A percentile compares a stretch with the other conserved stretches of the same genome.
phyloP scores from a whole-genome alignment of 805 yeast species.

The Saccharomyces jurei region DNA sequence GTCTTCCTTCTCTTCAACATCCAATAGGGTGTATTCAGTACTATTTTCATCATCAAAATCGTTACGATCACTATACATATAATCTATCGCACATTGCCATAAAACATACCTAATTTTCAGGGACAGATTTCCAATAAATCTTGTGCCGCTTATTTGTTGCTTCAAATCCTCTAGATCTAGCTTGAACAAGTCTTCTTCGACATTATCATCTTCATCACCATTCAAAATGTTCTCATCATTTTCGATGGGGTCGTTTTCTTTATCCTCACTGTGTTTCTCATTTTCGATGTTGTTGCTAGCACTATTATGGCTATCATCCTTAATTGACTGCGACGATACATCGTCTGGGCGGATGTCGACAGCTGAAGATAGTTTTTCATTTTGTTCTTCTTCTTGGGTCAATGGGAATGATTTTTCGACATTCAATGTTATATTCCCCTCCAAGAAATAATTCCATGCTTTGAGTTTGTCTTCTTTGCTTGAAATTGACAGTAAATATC shows the following conservation, averaged over 20 bases:
- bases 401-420: conserved; percentile 16
- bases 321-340: neutral
- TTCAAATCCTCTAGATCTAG: conserved; percentile 35
- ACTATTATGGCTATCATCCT: conserved; percentile 1
- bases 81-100: conserved; percentile 51
- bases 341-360: conserved; percentile 1
- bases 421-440: conserved; percentile 25
- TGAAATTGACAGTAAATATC: conserved; percentile 35
- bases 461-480: conserved; percentile 17
- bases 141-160: conserved; percentile 37
- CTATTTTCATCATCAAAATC: conserved; percentile 25
- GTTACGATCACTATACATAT: conserved; percentile 29
- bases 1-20: conserved; percentile 11
- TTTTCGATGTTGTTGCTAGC: neutral
- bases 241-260: conserved; percentile 1
- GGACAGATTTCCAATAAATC: conserved; percentile 48
- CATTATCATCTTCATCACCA: conserved; percentile 4
- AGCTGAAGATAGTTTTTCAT: neutral
- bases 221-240: neutral
- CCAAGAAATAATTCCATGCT: conserved; percentile 41
- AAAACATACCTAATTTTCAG: conserved; percentile 57
- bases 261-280: conserved; percentile 1
- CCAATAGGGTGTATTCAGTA: conserved; percentile 5
- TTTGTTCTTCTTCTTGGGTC: conserved; percentile 2
- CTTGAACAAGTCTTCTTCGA: conserved; percentile 31